Conservation (phyloP, 2,329 filamentous ascomycete genomes). For the Fusarium mangiferae region DNA sequence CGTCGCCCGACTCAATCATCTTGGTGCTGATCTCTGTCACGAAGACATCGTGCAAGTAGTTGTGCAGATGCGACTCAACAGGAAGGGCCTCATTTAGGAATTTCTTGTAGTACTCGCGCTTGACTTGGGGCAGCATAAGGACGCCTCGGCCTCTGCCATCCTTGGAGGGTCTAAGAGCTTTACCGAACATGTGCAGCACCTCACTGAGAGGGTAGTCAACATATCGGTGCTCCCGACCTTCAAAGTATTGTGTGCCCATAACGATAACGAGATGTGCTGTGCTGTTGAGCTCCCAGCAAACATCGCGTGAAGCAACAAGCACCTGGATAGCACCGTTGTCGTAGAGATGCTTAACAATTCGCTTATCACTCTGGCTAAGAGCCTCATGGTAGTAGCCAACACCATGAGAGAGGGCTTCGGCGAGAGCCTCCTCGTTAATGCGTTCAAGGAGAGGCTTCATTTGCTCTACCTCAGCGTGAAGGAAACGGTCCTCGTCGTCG, state of each 20-base stretch:
- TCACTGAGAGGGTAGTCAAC: conserved; percentile 96
- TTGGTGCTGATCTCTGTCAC: conserved; percentile 97
- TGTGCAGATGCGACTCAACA: conserved; percentile 92
- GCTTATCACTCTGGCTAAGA: conserved; percentile 86
- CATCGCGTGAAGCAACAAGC: conserved; percentile 79
- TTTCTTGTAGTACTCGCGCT: conserved; percentile 98
- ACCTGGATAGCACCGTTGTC: conserved; percentile 90
- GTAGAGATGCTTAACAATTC: conserved; percentile 93
- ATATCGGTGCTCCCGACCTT: conserved; percentile 95
- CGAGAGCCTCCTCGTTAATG: conserved; percentile 86
- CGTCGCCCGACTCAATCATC: conserved; percentile 93
- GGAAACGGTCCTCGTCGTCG: conserved; percentile 92
- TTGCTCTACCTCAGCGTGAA: conserved; percentile 85
- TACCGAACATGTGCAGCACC: conserved; percentile 97
- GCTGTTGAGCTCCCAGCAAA: conserved; percentile 93
- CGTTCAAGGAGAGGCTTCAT: conserved; percentile 83
- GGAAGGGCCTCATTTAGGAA: conserved; percentile 96
- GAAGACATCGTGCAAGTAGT: conserved; percentile 93
- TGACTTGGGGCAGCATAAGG: conserved; percentile 94
- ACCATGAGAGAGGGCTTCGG: conserved; percentile 90
- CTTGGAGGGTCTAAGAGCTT: conserved; percentile 80
- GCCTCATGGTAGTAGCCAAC: conserved; percentile 98
- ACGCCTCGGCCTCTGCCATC: conserved; percentile 89
- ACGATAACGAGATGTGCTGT: conserved; percentile 92
- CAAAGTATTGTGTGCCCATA: conserved; percentile 98